A percentile compares a stretch with the other conserved stretches of the same genome.
phyloP scores from a whole-genome alignment of 768 basidiomycete genomes.

The Glaciozyma antarctica region DNA sequence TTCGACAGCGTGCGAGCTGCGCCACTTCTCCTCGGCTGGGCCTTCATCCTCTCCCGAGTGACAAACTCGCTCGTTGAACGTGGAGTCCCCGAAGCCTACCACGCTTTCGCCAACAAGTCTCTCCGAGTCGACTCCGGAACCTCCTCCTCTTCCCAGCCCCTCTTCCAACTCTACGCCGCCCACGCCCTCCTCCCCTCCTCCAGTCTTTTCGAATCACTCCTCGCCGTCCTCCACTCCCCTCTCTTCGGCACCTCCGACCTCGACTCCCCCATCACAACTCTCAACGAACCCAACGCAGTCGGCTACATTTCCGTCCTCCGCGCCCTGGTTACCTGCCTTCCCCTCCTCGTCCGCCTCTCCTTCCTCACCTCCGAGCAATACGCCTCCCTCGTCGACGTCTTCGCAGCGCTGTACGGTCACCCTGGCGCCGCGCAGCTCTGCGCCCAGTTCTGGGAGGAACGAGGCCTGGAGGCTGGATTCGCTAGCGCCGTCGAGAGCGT shows the following conservation, averaged over 20 bases:
- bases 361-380: conserved; percentile 47
- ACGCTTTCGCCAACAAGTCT: conserved; percentile 23
- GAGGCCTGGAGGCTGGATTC: conserved; percentile 37
- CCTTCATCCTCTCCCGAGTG: conserved; percentile 66
- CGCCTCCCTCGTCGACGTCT: conserved; percentile 59
- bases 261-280: neutral
- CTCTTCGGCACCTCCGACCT: conserved; percentile 12
- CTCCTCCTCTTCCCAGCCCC: conserved; percentile 11
- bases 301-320: conserved; percentile 36
- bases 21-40: conserved; percentile 71
- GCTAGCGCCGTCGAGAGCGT: neutral
- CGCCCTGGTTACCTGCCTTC: conserved; percentile 27
- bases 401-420: conserved; percentile 60
- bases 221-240: conserved; percentile 14
- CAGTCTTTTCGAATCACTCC: conserved; percentile 19
- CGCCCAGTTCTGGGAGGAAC: conserved; percentile 68
- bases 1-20: conserved; percentile 55
- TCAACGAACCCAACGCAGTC: conserved; percentile 29
- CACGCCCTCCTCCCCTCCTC: conserved; percentile 28
- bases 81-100: conserved; percentile 34
- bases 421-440: conserved; percentile 58
- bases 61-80: conserved; percentile 26
- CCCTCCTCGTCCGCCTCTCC: conserved; percentile 28
- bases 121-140: conserved; percentile 19
- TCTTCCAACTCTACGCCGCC: conserved; percentile 24